These are phyloP conservation scores for Mycena floridula DNA, from an alignment of 768 basidiomycete genomes.

Conservation along the genomic window DNA sequence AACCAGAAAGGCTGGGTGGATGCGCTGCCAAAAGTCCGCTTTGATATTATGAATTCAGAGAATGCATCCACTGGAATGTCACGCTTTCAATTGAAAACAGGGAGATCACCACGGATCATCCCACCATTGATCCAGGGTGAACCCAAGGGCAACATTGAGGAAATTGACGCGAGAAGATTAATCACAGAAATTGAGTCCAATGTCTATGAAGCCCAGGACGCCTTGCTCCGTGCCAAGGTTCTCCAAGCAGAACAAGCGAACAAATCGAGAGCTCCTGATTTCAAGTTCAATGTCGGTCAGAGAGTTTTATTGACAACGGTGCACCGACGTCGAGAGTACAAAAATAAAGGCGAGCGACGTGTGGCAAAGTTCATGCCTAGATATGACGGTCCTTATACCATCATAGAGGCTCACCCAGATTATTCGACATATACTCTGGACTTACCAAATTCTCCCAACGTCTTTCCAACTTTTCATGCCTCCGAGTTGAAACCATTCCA, in stretches of 20 bases:
- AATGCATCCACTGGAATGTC: conserved; percentile 17
- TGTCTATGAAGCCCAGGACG: conserved; percentile 24
- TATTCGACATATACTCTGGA: too few relatives aligned
- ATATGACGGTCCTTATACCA: too few relatives aligned
- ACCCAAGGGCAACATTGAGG: background rate
- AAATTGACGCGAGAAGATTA: background rate
- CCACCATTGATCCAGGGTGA: conserved; percentile 10
- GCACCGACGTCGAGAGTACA: conserved; percentile 24
- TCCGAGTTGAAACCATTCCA: too few relatives aligned
- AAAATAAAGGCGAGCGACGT: conserved; percentile 18
- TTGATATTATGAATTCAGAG: conserved; percentile 17
- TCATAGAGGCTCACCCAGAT: too few relatives aligned
- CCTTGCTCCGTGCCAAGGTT: conserved; percentile 18
- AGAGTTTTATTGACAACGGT: conserved; percentile 28
- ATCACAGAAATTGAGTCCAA: conserved; percentile 6
- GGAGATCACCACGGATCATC: conserved; percentile 11
- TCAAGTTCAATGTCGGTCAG: conserved; percentile 24
- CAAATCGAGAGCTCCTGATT: conserved; percentile 13
- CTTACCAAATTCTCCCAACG: too few relatives aligned
- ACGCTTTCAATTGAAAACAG: conserved; percentile 16
- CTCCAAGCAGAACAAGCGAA: conserved; percentile 26
- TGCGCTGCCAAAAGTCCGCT: conserved; percentile 12
- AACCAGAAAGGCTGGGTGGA: conserved; percentile 20
- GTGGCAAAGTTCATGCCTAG: too few relatives aligned
- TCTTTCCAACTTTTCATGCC: too few relatives aligned